Evolutionary conservation across 2,329 filamentous ascomycete species (phyloP).

Genomic region (Alternaria ventricosa): DNA sequence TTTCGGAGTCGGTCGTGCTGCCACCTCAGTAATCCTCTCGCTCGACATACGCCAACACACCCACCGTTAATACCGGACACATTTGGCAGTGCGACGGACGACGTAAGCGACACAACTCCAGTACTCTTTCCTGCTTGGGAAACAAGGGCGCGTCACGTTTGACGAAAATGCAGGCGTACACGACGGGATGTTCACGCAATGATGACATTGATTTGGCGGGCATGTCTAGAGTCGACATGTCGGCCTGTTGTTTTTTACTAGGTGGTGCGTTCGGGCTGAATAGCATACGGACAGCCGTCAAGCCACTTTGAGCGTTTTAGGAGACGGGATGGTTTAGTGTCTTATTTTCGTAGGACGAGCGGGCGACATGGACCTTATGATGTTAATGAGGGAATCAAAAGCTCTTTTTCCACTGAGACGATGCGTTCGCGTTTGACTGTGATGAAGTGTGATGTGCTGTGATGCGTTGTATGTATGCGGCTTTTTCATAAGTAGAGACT

Average conservation of each 20-base stretch:
- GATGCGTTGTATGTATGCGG: neutral
- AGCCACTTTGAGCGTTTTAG: constrained; percentile 15
- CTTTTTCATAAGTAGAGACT: constrained; percentile 3
- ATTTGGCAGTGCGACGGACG: constrained; percentile 26
- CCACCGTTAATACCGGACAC: constrained; percentile 16
- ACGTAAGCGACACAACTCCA: constrained; percentile 18
- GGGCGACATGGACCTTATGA: constrained; percentile 36
- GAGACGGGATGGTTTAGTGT: constrained; percentile 29
- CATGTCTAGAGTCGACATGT: constrained; percentile 26
- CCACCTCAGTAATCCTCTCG: constrained; percentile 19
- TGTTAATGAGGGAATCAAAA: constrained; percentile 50
- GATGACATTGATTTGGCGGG: constrained; percentile 33
- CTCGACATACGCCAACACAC: constrained; percentile 14
- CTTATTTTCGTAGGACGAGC: constrained; percentile 30
- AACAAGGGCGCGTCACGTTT: constrained; percentile 25
- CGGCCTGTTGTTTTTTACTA: constrained; percentile 33
- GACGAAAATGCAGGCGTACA: constrained; percentile 39
- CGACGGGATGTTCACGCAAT: constrained; percentile 32
- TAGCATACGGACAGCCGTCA: constrained; percentile 17
- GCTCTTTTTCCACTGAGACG: constrained; percentile 33
- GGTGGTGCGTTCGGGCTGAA: constrained; percentile 21
- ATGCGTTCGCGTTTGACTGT: neutral
- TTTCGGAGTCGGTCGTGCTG: constrained; percentile 25
- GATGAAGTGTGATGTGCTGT: neutral
- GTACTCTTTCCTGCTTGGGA: constrained; percentile 11